Evolutionary conservation across 169 alveolate species (phyloP), one percentile per base, ranked within the genome.

Genomic region (Plasmodium adleri): DNA sequence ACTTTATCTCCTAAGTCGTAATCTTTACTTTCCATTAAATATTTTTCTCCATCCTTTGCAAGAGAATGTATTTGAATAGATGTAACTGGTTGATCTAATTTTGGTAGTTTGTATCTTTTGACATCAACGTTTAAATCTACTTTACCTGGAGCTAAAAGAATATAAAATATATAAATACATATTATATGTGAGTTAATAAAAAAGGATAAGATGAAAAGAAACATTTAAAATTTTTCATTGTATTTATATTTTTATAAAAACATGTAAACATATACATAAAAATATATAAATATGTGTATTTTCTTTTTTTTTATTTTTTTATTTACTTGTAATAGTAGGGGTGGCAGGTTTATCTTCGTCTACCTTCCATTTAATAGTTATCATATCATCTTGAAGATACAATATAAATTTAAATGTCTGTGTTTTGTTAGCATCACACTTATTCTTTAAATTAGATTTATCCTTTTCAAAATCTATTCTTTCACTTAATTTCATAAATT

Each of bases 41-140:
- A 17, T 56, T 8, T 6, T 56, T 56, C 32, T 52, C 22, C n/a
- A 13, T 56, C 22, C 13, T 63, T 70, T 13, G 54, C 28, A 26
- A 73, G 74, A 15, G 59, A 24, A n/a, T 76, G 64, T 24, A 76
- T 75, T 56, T 63, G 89, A 64, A 76, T 76, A 39, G 89, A 63
- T 39, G 72, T 76, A 32, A 76, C 26, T 22, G 89, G 89, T 3
- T 60, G 12, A 8, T 76, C 89, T 17, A 76, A 56, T 58, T 49
- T 50, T 32, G 89, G 89, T 10, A 76, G 0, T 15, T 49, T 64
- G 58, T 13, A 76, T 56, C 24, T 76, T 49, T 72, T 67, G 12
- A 63, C 67, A 32, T 76, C 89, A 32, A 15, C 75, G 43, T 64
- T 52, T 17, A 24, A 8, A 39, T 1, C 45, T 28, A 15, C 52